A percentile compares a stretch with the other conserved stretches of the same genome.
phyloP scores from a whole-genome alignment of 2,329 filamentous ascomycete species.

The Xylariaceae sp. region DNA sequence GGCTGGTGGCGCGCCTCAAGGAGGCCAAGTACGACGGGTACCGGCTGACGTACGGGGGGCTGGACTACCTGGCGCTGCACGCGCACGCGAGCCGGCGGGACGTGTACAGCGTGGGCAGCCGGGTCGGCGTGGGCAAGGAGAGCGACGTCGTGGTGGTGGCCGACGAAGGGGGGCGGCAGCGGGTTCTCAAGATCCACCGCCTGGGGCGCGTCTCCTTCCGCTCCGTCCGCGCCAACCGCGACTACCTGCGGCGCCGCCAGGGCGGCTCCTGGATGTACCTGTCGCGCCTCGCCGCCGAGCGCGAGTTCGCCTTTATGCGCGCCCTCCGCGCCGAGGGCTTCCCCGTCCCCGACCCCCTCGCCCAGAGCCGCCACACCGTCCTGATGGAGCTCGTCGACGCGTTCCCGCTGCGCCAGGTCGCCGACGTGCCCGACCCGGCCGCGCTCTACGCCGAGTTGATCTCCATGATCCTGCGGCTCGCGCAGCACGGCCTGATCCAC shows the following conservation, averaged over 20 bases:
- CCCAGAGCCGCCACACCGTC: constrained; percentile 91
- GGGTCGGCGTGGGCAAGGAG: constrained; percentile 96
- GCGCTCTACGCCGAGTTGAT: constrained; percentile 91
- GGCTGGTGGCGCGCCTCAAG: constrained; percentile 88
- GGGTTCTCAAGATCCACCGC: constrained; percentile 92
- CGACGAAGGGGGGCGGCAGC: constrained; percentile 73
- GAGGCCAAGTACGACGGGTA: constrained; percentile 98
- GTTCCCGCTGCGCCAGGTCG: constrained; percentile 87
- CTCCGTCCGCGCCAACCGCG: constrained; percentile 91
- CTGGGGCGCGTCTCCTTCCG: constrained; percentile 96
- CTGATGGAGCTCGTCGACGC: constrained; percentile 95
- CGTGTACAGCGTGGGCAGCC: constrained; percentile 90
- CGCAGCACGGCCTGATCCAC: constrained; percentile 87
- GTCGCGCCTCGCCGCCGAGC: constrained; percentile 86
- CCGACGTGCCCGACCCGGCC: constrained; percentile 79
- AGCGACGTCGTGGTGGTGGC: constrained; percentile 96
- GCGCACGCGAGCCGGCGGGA: constrained; percentile 77
- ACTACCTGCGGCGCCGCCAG: constrained; percentile 73
- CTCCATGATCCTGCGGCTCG: constrained; percentile 79
- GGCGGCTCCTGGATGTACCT: constrained; percentile 98
- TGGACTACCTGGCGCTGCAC: constrained; percentile 96
- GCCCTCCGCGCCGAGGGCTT: constrained; percentile 83
- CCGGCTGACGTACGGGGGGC: constrained; percentile 90
- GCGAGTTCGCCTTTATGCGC: constrained; percentile 94
- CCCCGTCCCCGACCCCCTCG: constrained; percentile 83